Base-by-base conservation (phyloP, 192 early-diverging fungal species). In the Diversispora eburnea region DNA sequence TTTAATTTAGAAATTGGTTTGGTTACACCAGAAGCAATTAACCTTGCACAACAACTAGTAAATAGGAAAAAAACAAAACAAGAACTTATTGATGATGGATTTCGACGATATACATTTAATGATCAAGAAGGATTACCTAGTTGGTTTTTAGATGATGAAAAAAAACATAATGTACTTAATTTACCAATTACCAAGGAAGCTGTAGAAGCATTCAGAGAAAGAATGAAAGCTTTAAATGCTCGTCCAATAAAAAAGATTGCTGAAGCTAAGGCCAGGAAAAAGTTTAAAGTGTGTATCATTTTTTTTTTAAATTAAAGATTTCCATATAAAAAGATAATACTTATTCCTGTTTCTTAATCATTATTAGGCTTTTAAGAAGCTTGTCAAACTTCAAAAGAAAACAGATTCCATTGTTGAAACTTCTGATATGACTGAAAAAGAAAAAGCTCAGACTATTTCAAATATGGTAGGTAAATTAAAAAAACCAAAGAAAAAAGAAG, bases 181-280 rank as follows among this genome's bases (percentile, higher is more conserved):
- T 78, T 95, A 58, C 98, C 98, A 7, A 89, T 98, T n/a, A 94
- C 96, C 33, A 98, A 98, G 80, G 98, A 99, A 84, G 95, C 98
- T 3, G 90, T 97, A 10, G 81, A 91, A 43, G 86, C 93, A 62
- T 88, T 99, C 72, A 81, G 84, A 72, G 90, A 95, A 58, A 88
- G 90, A 72, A 84, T 94, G 67, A 88, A 87, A 81, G 95, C 93
- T 20, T 84, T 99, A 75, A 91, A 99, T 79, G 98, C 95, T 4
- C 91, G 96, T 25, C 96, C 98, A 20, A 99, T 99, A 82, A 99
- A 99, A 81, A 99, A 98, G 88, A 91, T 99, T 47, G 95, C 95
- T 9, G 98, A 99, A 84, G 98, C 98, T 57, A 98, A 95, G 82
- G 95, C 93, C 55, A 86, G 98, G 63, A 97, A 99, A 86, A 93